phyloP scores from a whole-genome alignment of 2,329 filamentous ascomycete genomes.

The Coniochaeta sp. region DNA sequence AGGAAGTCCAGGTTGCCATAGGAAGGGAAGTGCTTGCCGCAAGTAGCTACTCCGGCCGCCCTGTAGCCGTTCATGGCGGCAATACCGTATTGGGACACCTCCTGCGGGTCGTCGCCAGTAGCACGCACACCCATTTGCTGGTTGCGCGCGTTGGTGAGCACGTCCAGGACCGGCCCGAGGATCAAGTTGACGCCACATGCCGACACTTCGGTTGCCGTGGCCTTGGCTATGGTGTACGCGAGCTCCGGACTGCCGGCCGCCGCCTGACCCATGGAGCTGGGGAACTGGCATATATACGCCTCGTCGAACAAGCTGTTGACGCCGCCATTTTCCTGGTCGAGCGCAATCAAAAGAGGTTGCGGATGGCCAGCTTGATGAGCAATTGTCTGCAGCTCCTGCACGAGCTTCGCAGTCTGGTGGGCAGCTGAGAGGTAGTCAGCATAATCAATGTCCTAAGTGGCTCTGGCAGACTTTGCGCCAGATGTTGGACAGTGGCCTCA shows the following conservation, averaged over 20 bases:
- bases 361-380: conserved; percentile 86
- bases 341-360: conserved; percentile 78
- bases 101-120: conserved; percentile 86
- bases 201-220: conserved; percentile 84
- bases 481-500: conserved; percentile 26
- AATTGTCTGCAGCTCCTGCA: conserved; percentile 87
- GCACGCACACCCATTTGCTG: conserved; percentile 87
- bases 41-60: conserved; percentile 79
- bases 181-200: conserved; percentile 96
- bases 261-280: conserved; percentile 94
- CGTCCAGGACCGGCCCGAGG: conserved; percentile 86
- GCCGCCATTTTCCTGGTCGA: conserved; percentile 97
- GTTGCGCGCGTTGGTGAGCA: conserved; percentile 85
- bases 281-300: conserved; percentile 92
- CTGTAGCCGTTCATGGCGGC: conserved; percentile 90
- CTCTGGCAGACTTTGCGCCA: neutral
- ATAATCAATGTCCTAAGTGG: neutral
- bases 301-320: conserved; percentile 97
- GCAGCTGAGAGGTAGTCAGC: conserved; percentile 54
- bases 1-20: conserved; percentile 94
- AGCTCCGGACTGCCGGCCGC: conserved; percentile 80
- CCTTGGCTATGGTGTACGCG: conserved; percentile 84
- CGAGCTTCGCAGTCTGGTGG: conserved; percentile 78
- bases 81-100: conserved; percentile 87
- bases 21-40: conserved; percentile 94